These are phyloP conservation scores for Nitzschia sp. DNA, from an alignment of 108 stramenopile species.

Conservation along the genomic window DNA sequence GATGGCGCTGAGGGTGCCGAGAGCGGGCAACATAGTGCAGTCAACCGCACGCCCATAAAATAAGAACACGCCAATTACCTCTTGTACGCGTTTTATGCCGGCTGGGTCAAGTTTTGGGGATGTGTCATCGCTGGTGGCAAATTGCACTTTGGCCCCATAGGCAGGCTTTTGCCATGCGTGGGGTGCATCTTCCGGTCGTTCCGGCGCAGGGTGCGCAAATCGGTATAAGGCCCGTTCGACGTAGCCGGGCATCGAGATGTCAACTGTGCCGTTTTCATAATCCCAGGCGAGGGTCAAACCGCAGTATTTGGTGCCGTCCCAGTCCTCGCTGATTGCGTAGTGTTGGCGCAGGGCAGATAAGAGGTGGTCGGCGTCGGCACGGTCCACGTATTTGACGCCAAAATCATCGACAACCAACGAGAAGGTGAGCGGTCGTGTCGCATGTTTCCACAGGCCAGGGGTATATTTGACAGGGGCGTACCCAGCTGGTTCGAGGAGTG, in stretches of 20 bases:
- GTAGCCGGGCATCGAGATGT: too few species aligned
- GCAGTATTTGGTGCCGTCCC: too few species aligned
- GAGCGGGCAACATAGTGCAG: constrained; percentile 36
- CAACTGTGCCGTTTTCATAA: constrained; percentile 32
- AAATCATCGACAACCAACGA: constrained; percentile 50
- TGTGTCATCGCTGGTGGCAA: constrained; percentile 14
- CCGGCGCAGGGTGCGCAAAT: constrained; percentile 36
- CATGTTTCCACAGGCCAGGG: constrained; percentile 46
- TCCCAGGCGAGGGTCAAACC: constrained; percentile 53
- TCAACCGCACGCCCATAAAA: constrained; percentile 52
- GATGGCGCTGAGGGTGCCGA: too few species aligned
- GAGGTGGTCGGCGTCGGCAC: constrained; percentile 31
- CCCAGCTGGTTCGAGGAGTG: constrained; percentile 9
- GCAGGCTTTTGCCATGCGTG: constrained; percentile 26
- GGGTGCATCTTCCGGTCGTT: constrained; percentile 34
- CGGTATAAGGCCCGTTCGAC: constrained; percentile 22
- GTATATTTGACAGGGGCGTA: constrained; percentile 29
- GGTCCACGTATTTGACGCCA: constrained; percentile 41
- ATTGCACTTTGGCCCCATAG: too few species aligned
- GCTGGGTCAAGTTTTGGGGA: neutral
- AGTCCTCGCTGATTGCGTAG: constrained; percentile 34
- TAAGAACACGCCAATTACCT: constrained; percentile 44
- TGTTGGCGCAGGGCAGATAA: neutral
- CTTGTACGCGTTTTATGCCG: constrained; percentile 34
- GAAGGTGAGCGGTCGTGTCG: constrained; percentile 30